These are phyloP conservation scores for Colletotrichum melonis DNA, from an alignment of 2,329 filamentous ascomycete species.

Conservation along the genomic window DNA sequence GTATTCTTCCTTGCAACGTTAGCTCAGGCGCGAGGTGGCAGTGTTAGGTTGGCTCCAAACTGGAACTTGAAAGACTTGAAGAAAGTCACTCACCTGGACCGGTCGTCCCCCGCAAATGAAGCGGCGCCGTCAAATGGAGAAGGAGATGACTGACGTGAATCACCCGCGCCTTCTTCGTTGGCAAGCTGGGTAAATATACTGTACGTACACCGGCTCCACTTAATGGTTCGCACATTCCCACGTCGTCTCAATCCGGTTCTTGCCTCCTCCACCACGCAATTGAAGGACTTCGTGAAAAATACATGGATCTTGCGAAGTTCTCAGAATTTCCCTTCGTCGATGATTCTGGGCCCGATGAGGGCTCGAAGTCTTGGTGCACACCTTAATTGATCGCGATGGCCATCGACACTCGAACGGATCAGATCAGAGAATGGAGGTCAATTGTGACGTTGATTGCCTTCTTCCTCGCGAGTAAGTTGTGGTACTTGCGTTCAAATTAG, in stretches of 20 bases:
- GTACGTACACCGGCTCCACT: not conserved
- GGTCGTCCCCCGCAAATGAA: not conserved
- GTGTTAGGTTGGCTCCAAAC: not conserved
- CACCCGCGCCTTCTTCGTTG: not conserved
- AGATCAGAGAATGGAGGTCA: slow-evolving; percentile 74
- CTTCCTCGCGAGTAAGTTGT: slow-evolving; percentile 73
- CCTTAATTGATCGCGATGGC: slow-evolving; percentile 25
- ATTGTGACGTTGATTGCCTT: slow-evolving; percentile 79
- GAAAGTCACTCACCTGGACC: not conserved
- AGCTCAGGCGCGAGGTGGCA: not conserved
- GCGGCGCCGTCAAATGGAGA: not conserved
- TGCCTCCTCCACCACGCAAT: not conserved
- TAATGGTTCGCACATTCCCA: not conserved
- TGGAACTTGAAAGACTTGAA: not conserved
- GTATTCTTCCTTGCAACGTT: not conserved
- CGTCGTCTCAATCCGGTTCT: not conserved
- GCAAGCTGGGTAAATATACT: too few species aligned
- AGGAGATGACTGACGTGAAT: too few species aligned
- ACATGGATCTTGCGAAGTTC: not conserved
- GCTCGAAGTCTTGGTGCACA: too few species aligned
- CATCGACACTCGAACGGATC: slow-evolving; percentile 56
- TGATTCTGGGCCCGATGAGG: not conserved
- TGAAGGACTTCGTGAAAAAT: too few species aligned
- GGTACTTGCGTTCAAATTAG: not conserved
- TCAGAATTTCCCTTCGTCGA: too few species aligned